A percentile compares a stretch with the other conserved stretches of the same genome.
Conservation (phyloP, 169 alveolate genomes). For the Plasmodium gaboni region DNA sequence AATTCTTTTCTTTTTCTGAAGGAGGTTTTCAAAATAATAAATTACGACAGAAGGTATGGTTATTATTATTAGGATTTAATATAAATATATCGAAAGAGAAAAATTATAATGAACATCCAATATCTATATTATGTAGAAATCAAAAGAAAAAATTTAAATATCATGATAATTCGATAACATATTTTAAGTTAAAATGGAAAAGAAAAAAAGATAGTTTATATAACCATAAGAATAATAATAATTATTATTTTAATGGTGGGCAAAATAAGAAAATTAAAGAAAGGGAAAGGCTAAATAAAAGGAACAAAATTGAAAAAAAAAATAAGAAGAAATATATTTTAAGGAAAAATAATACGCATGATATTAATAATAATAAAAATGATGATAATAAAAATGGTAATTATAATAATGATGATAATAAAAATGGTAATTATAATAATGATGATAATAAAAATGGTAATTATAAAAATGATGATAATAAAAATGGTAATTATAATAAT, state of each 20-base stretch:
- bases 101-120: conserved; percentile 72
- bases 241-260: background rate
- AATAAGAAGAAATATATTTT: background rate
- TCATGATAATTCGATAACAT: conserved; percentile 4
- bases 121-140: conserved; percentile 55
- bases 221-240: no score
- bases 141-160: conserved; percentile 28
- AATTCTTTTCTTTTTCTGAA: conserved; percentile 63
- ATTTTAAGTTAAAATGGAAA: conserved; percentile 51
- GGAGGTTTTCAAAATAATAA: conserved; percentile 70
- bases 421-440: background rate
- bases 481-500: no score
- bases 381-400: no score
- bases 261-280: background rate
- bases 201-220: background rate
- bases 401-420: background rate
- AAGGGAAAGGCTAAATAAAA: background rate
- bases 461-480: background rate
- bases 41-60: conserved; percentile 66
- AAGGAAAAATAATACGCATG: no score
- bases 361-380: no score
- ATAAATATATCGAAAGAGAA: conserved; percentile 56
- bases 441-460: no score
- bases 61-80: conserved; percentile 64
- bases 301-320: background rate